Percentiles rank a stretch among this genome's conserved stretches.
Evolutionary conservation across 1,284 basidiomycete species (phyloP).

Genomic region (Bjerkandera adusta): DNA sequence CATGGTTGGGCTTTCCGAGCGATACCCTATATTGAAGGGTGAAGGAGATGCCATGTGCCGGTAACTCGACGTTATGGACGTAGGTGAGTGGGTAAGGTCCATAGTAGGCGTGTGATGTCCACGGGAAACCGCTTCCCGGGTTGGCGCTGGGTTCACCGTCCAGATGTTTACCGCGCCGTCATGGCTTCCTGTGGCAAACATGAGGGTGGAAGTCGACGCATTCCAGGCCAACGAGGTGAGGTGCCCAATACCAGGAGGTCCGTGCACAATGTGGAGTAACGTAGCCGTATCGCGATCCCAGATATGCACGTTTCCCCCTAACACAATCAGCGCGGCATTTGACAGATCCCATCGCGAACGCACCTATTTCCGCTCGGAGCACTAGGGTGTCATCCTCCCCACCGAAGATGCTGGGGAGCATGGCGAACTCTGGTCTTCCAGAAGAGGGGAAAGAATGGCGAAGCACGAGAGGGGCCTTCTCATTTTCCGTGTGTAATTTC

Average conservation of each 20-base stretch:
- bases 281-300: conserved; percentile 9
- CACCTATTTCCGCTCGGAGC: conserved; percentile 7
- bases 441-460: conserved; percentile 7
- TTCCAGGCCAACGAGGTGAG: conserved; percentile 12
- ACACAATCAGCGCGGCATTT: not conserved
- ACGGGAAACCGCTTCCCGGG: no score
- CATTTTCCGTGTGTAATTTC: not conserved
- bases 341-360: not conserved
- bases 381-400: conserved; percentile 10
- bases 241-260: not conserved
- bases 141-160: not conserved
- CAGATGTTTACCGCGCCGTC: conserved; percentile 9
- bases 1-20: conserved; percentile 5
- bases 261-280: not conserved
- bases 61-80: not conserved
- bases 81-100: no score
- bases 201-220: not conserved
- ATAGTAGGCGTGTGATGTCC: no score
- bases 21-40: not conserved
- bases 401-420: conserved; percentile 10
- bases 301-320: conserved; percentile 8
- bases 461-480: not conserved
- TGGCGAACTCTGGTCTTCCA: not conserved
- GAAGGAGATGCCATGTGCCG: not conserved
- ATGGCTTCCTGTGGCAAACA: conserved; percentile 11